Percentiles rank a stretch among this genome's conserved stretches.
These are phyloP conservation scores for Lolium rigidum DNA, from an alignment of 176 grass and related monocot species.

Conservation along the genomic window DNA sequence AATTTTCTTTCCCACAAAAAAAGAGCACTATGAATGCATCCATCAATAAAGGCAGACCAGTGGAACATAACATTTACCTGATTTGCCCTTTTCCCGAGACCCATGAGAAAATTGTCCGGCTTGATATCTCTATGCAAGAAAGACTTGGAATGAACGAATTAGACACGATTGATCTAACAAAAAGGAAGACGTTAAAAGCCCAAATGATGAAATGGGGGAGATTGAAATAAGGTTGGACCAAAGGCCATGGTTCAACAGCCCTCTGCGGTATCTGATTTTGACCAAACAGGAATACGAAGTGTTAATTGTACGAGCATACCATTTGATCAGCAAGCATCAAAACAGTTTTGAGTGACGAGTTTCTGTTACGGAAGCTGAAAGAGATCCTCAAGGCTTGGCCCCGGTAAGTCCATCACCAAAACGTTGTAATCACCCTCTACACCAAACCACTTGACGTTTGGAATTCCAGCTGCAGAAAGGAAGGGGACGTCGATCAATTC, in stretches of 20 bases:
- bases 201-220: neutral
- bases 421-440: conserved; percentile 84
- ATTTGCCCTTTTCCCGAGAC: conserved; percentile 78
- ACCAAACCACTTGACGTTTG: conserved; percentile 88
- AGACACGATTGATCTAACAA: conserved; percentile 18
- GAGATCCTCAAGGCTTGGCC: conserved; percentile 83
- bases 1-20: neutral
- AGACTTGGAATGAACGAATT: conserved; percentile 31
- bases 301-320: conserved; percentile 41
- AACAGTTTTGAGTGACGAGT: conserved; percentile 82
- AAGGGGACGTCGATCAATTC: neutral
- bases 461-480: conserved; percentile 12
- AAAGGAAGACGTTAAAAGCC: neutral
- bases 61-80: conserved; percentile 48
- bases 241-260: neutral
- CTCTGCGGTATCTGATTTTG: neutral
- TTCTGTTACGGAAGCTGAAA: conserved; percentile 89
- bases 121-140: conserved; percentile 72
- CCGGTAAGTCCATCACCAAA: conserved; percentile 85
- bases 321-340: conserved; percentile 91
- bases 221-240: neutral
- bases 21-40: neutral
- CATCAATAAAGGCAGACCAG: neutral
- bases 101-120: conserved; percentile 89
- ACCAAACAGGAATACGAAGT: neutral